These are phyloP conservation scores for Leucogyrophana mollusca DNA, from an alignment of 768 basidiomycete species.

Conservation along the genomic window DNA sequence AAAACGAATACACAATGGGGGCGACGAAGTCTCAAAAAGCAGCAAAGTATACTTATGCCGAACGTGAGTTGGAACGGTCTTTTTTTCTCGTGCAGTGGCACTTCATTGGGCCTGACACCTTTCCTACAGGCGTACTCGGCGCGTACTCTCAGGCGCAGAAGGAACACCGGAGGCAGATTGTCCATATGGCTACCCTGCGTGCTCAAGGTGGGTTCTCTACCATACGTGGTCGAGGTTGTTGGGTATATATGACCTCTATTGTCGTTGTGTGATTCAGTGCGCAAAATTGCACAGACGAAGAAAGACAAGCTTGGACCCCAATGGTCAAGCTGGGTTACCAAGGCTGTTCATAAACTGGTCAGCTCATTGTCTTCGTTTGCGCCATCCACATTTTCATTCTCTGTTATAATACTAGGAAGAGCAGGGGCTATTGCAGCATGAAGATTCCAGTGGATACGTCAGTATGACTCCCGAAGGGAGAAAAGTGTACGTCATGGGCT, in stretches of 20 bases:
- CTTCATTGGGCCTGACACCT: slow-evolving; percentile 1
- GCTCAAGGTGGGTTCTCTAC: slow-evolving; percentile 39
- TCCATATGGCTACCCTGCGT: slow-evolving; percentile 45
- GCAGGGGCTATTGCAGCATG: slow-evolving; percentile 40
- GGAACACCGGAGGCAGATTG: slow-evolving; percentile 41
- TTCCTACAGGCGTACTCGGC: slow-evolving; percentile 41
- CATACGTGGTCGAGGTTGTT: background rate
- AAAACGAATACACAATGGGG: slow-evolving; percentile 24
- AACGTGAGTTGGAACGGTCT: slow-evolving; percentile 31
- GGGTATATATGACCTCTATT: background rate
- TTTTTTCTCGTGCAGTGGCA: background rate
- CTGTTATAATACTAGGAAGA: slow-evolving; percentile 32
- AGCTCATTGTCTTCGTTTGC: slow-evolving; percentile 8
- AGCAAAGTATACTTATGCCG: slow-evolving; percentile 37
- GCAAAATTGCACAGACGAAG: slow-evolving; percentile 41
- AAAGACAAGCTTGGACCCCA: slow-evolving; percentile 47
- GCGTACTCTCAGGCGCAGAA: slow-evolving; percentile 44
- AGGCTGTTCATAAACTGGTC: slow-evolving; percentile 45
- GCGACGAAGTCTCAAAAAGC: slow-evolving; percentile 27
- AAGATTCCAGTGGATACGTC: slow-evolving; percentile 35
- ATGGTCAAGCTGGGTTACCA: slow-evolving; percentile 48
- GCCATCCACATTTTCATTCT: background rate
- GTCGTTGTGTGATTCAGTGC: slow-evolving; percentile 34
- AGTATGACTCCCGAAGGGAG: slow-evolving; percentile 43
- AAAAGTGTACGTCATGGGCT: slow-evolving; percentile 43